A percentile compares a stretch with the other conserved stretches of the same genome.
phyloP scores from a whole-genome alignment of 1,139 yeast genomes.

The Hemisphaericaspora xylofermentans region DNA sequence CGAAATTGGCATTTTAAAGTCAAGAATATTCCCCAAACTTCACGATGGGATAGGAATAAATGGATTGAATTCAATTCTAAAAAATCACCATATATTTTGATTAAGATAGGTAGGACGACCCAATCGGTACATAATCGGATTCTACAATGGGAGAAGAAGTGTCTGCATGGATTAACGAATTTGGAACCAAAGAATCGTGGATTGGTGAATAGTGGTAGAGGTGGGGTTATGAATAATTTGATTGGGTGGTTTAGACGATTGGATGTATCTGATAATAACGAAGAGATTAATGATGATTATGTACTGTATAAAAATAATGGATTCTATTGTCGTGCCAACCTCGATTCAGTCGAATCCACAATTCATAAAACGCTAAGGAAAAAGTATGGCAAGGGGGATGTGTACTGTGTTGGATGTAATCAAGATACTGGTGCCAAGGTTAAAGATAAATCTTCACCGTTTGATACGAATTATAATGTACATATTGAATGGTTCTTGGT shows the following conservation, averaged over 20 bases:
- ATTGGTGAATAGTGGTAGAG: slow-evolving; percentile 6
- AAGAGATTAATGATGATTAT: slow-evolving; percentile 4
- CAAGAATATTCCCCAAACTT: slow-evolving; percentile 30
- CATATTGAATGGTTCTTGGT: slow-evolving; percentile 63
- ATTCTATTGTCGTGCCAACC: slow-evolving; percentile 27
- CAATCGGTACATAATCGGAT: slow-evolving; percentile 43
- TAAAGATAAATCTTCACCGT: slow-evolving; percentile 8
- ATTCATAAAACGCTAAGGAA: slow-evolving; percentile 39
- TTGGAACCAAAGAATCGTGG: slow-evolving; percentile 12
- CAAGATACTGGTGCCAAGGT: slow-evolving; percentile 5
- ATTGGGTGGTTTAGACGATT: slow-evolving; percentile 4
- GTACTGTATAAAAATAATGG: slow-evolving; percentile 26
- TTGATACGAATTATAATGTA: slow-evolving; percentile 25
- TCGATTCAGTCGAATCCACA: slow-evolving; percentile 37
- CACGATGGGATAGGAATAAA: slow-evolving; percentile 20
- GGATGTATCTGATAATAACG: background rate
- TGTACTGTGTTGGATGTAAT: slow-evolving; percentile 41
- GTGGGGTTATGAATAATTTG: slow-evolving; percentile 12
- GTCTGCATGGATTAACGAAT: slow-evolving; percentile 39
- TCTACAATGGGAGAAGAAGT: slow-evolving; percentile 55
- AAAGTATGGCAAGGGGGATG: slow-evolving; percentile 44
- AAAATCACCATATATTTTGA: slow-evolving; percentile 36
- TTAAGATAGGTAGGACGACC: slow-evolving; percentile 60
- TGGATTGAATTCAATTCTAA: slow-evolving; percentile 42
- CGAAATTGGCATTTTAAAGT: slow-evolving; percentile 29